phyloP scores from a whole-genome alignment of 805 yeast species.

The Cyberlindnera xylosilytica region DNA sequence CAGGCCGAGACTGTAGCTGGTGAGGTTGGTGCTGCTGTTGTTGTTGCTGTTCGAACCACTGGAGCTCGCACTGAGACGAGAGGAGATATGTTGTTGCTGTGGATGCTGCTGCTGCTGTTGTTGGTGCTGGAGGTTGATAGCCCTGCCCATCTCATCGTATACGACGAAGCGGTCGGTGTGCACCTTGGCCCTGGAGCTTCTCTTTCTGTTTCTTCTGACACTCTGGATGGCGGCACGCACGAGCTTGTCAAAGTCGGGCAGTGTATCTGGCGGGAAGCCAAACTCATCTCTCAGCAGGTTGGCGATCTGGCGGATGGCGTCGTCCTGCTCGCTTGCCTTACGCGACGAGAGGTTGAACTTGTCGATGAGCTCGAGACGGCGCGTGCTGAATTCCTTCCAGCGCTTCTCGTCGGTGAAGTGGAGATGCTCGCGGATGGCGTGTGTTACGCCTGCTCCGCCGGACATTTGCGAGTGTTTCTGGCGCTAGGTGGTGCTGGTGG shows the following conservation, averaged over 20 bases:
- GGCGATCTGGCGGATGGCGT: slow-evolving; percentile 75
- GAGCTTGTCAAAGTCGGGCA: slow-evolving; percentile 78
- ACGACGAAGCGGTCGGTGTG: slow-evolving; percentile 22
- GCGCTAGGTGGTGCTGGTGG: not conserved
- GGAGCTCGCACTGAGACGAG: slow-evolving; percentile 2
- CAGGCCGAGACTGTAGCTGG: slow-evolving; percentile 7
- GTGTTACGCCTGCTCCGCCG: slow-evolving; percentile 32
- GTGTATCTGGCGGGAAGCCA: slow-evolving; percentile 54
- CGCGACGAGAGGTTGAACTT: slow-evolving; percentile 53
- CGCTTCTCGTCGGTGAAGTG: slow-evolving; percentile 75
- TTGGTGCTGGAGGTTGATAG: slow-evolving; percentile 1
- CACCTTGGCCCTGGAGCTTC: slow-evolving; percentile 38
- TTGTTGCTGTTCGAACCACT: slow-evolving; percentile 8
- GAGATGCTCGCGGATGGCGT: slow-evolving; percentile 45
- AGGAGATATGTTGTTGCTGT: slow-evolving; percentile 8
- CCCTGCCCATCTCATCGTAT: slow-evolving; percentile 17
- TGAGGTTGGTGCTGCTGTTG: slow-evolving; percentile 10
- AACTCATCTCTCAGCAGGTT: slow-evolving; percentile 74
- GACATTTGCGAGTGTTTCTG: slow-evolving; percentile 1
- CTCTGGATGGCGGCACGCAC: slow-evolving; percentile 94
- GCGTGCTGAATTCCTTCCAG: slow-evolving; percentile 90
- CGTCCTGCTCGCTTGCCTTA: slow-evolving; percentile 93
- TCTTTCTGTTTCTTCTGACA: slow-evolving; percentile 80
- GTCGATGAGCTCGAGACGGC: slow-evolving; percentile 87
- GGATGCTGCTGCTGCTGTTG: slow-evolving; percentile 6